These are phyloP conservation scores for Citeromyces siamensis DNA, from an alignment of 1,139 yeast species.

Conservation along the genomic window DNA sequence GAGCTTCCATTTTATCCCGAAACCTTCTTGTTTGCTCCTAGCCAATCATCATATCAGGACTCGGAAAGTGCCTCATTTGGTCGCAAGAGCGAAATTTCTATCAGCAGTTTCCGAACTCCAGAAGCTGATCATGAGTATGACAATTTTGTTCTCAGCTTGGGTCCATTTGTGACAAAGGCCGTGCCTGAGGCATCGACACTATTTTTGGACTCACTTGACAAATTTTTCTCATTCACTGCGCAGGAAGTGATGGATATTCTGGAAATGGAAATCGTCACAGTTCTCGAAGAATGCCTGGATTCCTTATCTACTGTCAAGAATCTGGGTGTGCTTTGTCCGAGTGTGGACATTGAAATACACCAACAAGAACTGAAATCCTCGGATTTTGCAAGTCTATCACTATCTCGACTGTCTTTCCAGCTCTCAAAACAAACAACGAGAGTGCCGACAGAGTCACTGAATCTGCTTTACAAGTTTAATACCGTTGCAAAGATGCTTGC, in stretches of 20 bases:
- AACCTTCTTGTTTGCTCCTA: neutral
- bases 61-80: neutral
- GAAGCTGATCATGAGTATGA: conserved; percentile 40
- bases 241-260: conserved; percentile 47
- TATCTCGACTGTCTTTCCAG: neutral
- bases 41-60: neutral
- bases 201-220: conserved; percentile 21
- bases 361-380: no score
- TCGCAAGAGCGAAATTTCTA: neutral
- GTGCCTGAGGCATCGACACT: conserved; percentile 24
- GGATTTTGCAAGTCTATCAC: neutral
- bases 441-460: neutral
- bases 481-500: neutral
- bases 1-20: conserved; percentile 18
- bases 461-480: neutral
- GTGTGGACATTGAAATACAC: neutral
- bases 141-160: conserved; percentile 39
- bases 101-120: conserved; percentile 9
- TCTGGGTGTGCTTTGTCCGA: conserved; percentile 9
- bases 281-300: conserved; percentile 24
- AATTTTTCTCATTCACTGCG: conserved; percentile 20
- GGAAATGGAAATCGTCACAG: conserved; percentile 45
- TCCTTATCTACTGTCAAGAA: conserved; percentile 29
- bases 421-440: neutral
- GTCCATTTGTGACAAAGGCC: conserved; percentile 24